phyloP scores from a whole-genome alignment of 2,329 filamentous ascomycete genomes.

The Elsinoe batatas region DNA sequence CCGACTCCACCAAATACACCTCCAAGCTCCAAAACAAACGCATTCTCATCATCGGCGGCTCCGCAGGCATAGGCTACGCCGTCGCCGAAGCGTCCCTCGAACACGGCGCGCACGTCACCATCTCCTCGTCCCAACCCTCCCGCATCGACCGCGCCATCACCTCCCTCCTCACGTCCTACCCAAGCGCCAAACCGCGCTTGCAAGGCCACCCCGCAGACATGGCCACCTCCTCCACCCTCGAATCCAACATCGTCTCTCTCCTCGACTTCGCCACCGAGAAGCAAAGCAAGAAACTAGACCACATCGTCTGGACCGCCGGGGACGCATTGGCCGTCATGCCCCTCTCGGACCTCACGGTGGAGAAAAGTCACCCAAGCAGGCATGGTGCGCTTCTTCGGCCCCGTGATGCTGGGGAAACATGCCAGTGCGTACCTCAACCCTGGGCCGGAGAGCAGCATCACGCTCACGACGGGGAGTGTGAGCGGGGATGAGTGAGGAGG shows the following conservation, averaged over 20 bases:
- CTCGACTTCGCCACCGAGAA: conserved; percentile 30
- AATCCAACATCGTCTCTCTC: conserved; percentile 38
- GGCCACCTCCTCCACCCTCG: conserved; percentile 35
- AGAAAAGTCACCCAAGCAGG: conserved; percentile 34
- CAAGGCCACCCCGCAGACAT: conserved; percentile 41
- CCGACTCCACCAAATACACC: conserved; percentile 36
- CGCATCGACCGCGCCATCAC: conserved; percentile 41
- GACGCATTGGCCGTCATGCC: conserved; percentile 34
- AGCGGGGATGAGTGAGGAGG: conserved; percentile 24
- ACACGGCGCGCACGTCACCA: conserved; percentile 46
- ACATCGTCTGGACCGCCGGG: conserved; percentile 50
- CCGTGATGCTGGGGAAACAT: conserved; percentile 45
- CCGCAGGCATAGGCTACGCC: conserved; percentile 51
- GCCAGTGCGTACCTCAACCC: conserved; percentile 35
- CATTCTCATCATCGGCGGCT: conserved; percentile 54
- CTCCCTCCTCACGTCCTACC: conserved; percentile 36
- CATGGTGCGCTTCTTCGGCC: conserved; percentile 43
- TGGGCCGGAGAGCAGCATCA: conserved; percentile 40
- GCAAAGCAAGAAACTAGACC: conserved; percentile 37
- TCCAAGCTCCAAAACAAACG: conserved; percentile 39
- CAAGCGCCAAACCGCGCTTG: conserved; percentile 31
- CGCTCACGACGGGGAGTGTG: conserved; percentile 46
- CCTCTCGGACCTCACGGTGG: conserved; percentile 34
- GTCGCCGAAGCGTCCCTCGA: conserved; percentile 50
- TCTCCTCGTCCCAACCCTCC: conserved; percentile 48